Evolutionary conservation across 1,284 basidiomycete species (phyloP).

Genomic region (Sphaerobolus stellatus): DNA sequence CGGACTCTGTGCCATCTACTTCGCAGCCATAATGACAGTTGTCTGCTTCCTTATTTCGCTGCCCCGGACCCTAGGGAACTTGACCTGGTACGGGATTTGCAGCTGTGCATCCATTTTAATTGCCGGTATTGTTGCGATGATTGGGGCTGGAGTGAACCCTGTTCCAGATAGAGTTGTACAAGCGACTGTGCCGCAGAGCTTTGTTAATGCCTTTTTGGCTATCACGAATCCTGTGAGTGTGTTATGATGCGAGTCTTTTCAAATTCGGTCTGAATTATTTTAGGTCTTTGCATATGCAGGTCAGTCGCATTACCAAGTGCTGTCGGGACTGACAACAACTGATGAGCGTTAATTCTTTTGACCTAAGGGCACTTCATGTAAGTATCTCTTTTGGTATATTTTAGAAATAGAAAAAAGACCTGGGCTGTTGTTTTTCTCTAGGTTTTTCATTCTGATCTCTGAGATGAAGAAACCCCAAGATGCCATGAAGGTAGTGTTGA

Average conservation of each 20-base stretch:
- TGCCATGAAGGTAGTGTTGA: constrained; percentile 59
- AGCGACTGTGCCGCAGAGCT: constrained; percentile 41
- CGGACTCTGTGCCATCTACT: constrained; percentile 44
- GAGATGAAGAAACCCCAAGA: constrained; percentile 53
- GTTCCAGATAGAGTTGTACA: constrained; percentile 42
- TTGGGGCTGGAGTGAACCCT: constrained; percentile 51
- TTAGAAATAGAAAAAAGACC: too few species aligned
- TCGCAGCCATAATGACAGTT: constrained; percentile 46
- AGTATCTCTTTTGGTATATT: constrained; percentile 14
- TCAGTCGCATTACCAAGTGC: constrained; percentile 20
- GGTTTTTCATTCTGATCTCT: constrained; percentile 58
- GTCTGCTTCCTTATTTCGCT: constrained; percentile 46
- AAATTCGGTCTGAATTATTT: not conserved
- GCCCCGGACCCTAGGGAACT: constrained; percentile 46
- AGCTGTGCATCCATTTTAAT: constrained; percentile 43
- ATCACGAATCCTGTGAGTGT: constrained; percentile 50
- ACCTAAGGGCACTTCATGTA: constrained; percentile 53
- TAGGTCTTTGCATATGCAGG: constrained; percentile 57
- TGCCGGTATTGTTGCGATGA: constrained; percentile 48
- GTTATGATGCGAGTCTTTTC: not conserved
- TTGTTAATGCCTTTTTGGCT: constrained; percentile 52
- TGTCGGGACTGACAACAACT: not conserved
- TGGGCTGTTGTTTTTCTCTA: constrained; percentile 14
- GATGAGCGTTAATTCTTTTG: constrained; percentile 4
- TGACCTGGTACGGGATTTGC: constrained; percentile 46